phyloP scores from a whole-genome alignment of 1,284 basidiomycete species.

The Puccinia sorghi region DNA sequence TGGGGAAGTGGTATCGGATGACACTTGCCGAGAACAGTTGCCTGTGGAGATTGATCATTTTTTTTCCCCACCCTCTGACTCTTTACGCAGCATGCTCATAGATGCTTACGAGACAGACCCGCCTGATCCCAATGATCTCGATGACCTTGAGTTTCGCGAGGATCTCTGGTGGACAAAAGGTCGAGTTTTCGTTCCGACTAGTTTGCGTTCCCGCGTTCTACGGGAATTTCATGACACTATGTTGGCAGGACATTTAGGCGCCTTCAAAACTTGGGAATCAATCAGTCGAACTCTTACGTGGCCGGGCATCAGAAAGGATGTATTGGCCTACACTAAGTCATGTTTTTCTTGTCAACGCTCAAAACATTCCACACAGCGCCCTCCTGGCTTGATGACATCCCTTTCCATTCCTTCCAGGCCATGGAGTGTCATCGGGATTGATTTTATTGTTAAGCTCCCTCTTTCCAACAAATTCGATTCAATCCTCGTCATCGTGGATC shows the following conservation, averaged over 20 bases:
- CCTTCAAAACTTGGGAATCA: not conserved
- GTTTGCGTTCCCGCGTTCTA: not conserved
- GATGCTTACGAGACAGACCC: not conserved
- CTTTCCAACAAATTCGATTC: no score
- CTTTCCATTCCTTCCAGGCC: no score
- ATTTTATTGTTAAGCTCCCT: no score
- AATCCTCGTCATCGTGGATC: no score
- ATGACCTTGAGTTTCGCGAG: not conserved
- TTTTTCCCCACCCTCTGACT: not conserved
- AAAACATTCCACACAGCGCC: not conserved
- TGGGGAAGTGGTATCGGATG: not conserved
- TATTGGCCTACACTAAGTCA: not conserved
- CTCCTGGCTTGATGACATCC: no score
- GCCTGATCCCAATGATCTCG: not conserved
- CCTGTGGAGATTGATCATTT: not conserved
- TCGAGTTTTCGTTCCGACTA: not conserved
- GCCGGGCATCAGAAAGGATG: not conserved
- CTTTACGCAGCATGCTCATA: not conserved
- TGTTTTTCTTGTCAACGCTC: not conserved
- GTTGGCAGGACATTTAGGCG: conserved; percentile 1
- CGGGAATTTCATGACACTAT: not conserved
- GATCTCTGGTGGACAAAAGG: not conserved
- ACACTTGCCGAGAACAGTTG: not conserved
- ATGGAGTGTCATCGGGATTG: no score
- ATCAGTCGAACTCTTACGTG: not conserved